These are phyloP conservation scores for Cryptococcus jaspeensis DNA, from an alignment of 1,284 basidiomycete genomes.

Conservation along the genomic window DNA sequence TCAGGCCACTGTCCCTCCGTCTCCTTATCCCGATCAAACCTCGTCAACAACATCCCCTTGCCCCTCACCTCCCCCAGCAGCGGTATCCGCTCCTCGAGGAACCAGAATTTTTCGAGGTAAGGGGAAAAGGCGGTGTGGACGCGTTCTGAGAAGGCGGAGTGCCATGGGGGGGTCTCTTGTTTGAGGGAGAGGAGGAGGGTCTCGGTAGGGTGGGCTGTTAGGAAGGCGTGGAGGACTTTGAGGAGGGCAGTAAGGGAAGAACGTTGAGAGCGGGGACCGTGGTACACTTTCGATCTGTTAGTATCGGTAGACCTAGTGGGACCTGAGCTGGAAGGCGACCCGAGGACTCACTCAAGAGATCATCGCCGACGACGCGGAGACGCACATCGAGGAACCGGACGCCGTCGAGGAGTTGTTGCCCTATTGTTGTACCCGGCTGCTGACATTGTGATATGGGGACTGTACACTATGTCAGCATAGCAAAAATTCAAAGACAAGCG, in stretches of 20 bases:
- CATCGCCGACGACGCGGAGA: constrained; percentile 63
- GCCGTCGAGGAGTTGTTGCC: constrained; percentile 46
- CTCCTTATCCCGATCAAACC: constrained; percentile 65
- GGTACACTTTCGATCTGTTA: constrained; percentile 61
- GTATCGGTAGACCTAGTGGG: not conserved
- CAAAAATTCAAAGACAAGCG: not conserved
- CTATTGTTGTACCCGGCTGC: constrained; percentile 35
- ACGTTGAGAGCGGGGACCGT: constrained; percentile 70
- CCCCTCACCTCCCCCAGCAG: constrained; percentile 76
- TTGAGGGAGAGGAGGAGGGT: constrained; percentile 81
- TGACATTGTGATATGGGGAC: constrained; percentile 50
- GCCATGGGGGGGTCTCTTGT: constrained; percentile 62
- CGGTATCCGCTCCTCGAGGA: constrained; percentile 72
- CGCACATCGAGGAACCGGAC: constrained; percentile 79
- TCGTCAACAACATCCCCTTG: constrained; percentile 74
- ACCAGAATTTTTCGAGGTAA: constrained; percentile 65
- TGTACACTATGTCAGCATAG: constrained; percentile 2
- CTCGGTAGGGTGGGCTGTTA: constrained; percentile 63
- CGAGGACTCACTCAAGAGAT: constrained; percentile 41
- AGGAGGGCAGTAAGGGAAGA: constrained; percentile 66
- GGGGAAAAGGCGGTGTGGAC: constrained; percentile 65
- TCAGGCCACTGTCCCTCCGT: constrained; percentile 53
- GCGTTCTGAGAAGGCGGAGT: constrained; percentile 60
- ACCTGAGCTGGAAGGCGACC: not conserved
- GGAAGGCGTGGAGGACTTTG: constrained; percentile 61